Evolutionary conservation across 805 yeast species (phyloP).

Genomic region (Saccharomyces mikatae): DNA sequence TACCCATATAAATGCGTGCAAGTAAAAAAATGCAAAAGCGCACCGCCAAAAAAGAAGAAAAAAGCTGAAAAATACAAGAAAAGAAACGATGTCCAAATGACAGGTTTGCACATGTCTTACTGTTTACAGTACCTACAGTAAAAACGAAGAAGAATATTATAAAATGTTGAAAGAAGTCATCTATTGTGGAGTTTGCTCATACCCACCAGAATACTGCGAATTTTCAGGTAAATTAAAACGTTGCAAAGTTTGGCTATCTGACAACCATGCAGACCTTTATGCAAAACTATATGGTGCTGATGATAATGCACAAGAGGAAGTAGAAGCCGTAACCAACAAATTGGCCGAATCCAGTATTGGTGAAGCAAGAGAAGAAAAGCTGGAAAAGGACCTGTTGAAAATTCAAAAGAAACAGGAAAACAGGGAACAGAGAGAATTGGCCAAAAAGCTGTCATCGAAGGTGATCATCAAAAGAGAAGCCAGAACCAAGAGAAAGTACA

Average conservation of each 20-base stretch:
- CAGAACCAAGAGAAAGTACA: conserved; percentile 81
- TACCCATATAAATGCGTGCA: not conserved
- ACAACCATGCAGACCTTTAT: conserved; percentile 48
- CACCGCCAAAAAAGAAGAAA: not conserved
- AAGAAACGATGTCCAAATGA: not conserved
- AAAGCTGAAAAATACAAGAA: not conserved
- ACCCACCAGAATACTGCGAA: conserved; percentile 90
- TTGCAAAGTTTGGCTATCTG: conserved; percentile 77
- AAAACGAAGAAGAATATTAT: not conserved
- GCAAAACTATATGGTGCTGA: conserved; percentile 50
- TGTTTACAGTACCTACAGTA: too few relatives aligned
- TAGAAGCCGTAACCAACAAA: conserved; percentile 25
- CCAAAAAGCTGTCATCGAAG: conserved; percentile 69
- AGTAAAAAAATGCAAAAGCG: not conserved
- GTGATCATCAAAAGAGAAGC: conserved; percentile 80
- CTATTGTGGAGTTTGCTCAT: conserved; percentile 74
- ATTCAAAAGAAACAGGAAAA: conserved; percentile 81
- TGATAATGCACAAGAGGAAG: conserved; percentile 37
- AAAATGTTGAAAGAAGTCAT: conserved; percentile 34
- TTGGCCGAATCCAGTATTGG: conserved; percentile 51
- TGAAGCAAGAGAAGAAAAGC: conserved; percentile 71
- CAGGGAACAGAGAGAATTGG: conserved; percentile 75
- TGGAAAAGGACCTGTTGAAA: conserved; percentile 74
- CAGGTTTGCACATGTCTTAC: not conserved
- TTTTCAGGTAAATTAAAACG: conserved; percentile 74